These are phyloP conservation scores for Phytophthora pseudosyringae DNA, from an alignment of 352 stramenopile genomes.

Conservation along the genomic window DNA sequence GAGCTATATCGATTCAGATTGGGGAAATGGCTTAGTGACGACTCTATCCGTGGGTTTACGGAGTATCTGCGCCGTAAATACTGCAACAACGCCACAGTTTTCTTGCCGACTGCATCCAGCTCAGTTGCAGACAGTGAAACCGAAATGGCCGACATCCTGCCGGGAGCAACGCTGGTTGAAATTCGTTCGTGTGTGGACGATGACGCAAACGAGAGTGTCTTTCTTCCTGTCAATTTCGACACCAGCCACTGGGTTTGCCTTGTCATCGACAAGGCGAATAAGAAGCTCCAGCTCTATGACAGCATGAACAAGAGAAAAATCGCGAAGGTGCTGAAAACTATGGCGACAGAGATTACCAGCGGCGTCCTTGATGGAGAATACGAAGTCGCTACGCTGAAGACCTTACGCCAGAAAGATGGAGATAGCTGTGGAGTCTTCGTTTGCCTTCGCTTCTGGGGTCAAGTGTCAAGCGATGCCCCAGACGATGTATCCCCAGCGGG, in stretches of 20 bases:
- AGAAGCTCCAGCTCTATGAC: background rate
- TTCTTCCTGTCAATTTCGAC: background rate
- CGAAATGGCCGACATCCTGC: background rate
- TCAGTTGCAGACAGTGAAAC: background rate
- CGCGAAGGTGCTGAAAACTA: background rate
- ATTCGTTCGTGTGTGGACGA: background rate
- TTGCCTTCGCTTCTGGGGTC: background rate
- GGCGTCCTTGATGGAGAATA: background rate
- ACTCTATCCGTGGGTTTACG: too few species aligned
- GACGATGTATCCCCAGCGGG: background rate
- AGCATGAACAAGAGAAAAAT: conserved; percentile 1
- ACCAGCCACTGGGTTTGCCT: background rate
- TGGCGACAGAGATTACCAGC: background rate
- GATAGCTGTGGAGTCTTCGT: background rate
- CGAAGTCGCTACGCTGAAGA: background rate
- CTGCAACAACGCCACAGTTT: too few species aligned
- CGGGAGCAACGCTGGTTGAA: background rate
- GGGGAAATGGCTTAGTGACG: too few species aligned
- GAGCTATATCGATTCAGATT: too few species aligned
- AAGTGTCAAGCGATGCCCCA: background rate
- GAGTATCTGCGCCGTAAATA: too few species aligned
- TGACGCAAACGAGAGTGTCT: background rate
- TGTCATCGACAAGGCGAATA: background rate
- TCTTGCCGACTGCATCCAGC: background rate
- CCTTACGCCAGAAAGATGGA: background rate